These are phyloP conservation scores for Daucus carota DNA, from an alignment of 129 eudicot genomes.

Conservation along the genomic window DNA sequence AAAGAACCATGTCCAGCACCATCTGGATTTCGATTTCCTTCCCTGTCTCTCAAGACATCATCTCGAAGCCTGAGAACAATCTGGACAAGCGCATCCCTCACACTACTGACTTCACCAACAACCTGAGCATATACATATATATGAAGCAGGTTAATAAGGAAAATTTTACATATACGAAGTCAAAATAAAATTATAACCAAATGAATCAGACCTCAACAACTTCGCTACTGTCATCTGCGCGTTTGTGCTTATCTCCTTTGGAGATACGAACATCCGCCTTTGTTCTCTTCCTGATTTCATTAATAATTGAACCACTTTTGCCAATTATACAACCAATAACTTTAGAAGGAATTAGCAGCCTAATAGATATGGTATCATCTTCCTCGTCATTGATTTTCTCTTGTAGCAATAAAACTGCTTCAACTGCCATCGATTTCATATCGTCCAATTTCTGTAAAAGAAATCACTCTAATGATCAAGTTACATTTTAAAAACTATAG, in stretches of 20 bases:
- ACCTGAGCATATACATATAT: constrained; percentile 32
- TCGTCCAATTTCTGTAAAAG: constrained; percentile 67
- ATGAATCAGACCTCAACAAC: constrained; percentile 59
- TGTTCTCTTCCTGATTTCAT: constrained; percentile 87
- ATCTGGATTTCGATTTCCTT: constrained; percentile 41
- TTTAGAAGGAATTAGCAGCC: constrained; percentile 83
- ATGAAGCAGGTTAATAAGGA: constrained; percentile 1
- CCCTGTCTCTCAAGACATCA: constrained; percentile 60
- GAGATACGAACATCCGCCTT: constrained; percentile 86
- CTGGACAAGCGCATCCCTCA: constrained; percentile 96
- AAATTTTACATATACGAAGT: background rate
- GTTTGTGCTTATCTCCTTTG: constrained; percentile 72
- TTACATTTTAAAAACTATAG: background rate
- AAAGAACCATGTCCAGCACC: constrained; percentile 37
- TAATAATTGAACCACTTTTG: constrained; percentile 87
- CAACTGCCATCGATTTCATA: constrained; percentile 82
- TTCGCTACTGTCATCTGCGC: constrained; percentile 66
- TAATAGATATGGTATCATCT: constrained; percentile 44
- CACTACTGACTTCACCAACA: constrained; percentile 64
- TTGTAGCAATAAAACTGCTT: constrained; percentile 90
- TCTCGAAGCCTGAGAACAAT: constrained; percentile 91
- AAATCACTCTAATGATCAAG: background rate
- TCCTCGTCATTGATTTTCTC: constrained; percentile 84
- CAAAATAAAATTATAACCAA: constrained; percentile 1
- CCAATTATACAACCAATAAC: constrained; percentile 93